Conservation (phyloP, 192 early-diverging fungal genomes). For the Backusella sp. region DNA sequence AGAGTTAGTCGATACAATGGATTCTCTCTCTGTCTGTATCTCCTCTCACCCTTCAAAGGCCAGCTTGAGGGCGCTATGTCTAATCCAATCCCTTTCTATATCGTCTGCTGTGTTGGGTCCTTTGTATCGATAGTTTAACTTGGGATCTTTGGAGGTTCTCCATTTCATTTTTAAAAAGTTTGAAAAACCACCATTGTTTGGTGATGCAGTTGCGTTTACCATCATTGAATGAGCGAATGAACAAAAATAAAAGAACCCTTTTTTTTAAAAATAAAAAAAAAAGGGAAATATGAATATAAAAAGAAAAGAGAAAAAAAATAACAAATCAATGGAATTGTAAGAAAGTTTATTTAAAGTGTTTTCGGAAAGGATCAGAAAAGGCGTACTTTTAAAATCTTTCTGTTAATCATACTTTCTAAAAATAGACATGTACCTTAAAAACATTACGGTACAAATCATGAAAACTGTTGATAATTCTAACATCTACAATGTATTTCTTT, state of each 20-base stretch:
- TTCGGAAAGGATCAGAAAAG: not conserved
- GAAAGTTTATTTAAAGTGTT: not conserved
- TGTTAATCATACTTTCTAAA: not conserved
- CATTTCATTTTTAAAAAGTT: conserved; percentile 15
- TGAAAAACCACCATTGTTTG: conserved; percentile 8
- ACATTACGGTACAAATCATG: not conserved
- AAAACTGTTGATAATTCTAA: too few species aligned
- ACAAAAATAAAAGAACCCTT: not conserved
- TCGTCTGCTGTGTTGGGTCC: conserved; percentile 17
- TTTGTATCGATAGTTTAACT: not conserved
- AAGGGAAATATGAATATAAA: not conserved
- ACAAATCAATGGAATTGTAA: not conserved
- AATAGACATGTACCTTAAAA: conserved; percentile 6
- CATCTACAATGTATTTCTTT: too few species aligned
- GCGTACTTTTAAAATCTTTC: not conserved
- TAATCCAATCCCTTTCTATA: conserved; percentile 22
- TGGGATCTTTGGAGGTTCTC: conserved; percentile 6
- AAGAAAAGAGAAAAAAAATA: not conserved
- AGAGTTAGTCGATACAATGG: not conserved
- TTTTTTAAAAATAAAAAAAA: not conserved
- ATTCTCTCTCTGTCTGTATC: not conserved
- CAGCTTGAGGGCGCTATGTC: conserved; percentile 22
- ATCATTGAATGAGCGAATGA: not conserved
- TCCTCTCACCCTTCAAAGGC: conserved; percentile 21
- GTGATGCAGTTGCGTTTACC: not conserved